phyloP scores from a whole-genome alignment of 2,329 filamentous ascomycete species.

The Coleophoma crateriformis region DNA sequence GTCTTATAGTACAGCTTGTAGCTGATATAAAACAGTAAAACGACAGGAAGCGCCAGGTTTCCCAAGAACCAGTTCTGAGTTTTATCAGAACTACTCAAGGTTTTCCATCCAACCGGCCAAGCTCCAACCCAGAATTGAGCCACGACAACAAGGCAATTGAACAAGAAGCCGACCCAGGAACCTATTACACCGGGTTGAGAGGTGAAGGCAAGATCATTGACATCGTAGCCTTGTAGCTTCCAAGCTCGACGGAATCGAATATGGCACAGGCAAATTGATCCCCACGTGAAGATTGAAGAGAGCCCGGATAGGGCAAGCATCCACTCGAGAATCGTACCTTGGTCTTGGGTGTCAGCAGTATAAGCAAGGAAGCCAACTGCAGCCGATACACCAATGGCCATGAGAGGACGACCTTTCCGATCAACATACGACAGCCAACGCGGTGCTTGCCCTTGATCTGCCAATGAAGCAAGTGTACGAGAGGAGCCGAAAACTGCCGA shows the following conservation, averaged over 20 bases:
- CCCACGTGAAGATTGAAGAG: conserved; percentile 74
- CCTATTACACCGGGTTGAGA: conserved; percentile 75
- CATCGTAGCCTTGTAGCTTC: conserved; percentile 60
- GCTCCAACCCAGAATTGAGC: conserved; percentile 88
- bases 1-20: conserved; percentile 77
- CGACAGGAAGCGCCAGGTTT: conserved; percentile 66
- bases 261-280: conserved; percentile 81
- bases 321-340: conserved; percentile 68
- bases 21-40: conserved; percentile 59
- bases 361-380: conserved; percentile 70
- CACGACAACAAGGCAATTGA: conserved; percentile 71
- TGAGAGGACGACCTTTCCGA: conserved; percentile 72
- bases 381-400: conserved; percentile 65
- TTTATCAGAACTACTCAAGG: conserved; percentile 37
- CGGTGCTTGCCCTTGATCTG: conserved; percentile 82
- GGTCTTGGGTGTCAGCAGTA: conserved; percentile 55
- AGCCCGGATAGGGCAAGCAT: conserved; percentile 70
- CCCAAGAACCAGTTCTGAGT: conserved; percentile 67
- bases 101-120: conserved; percentile 60
- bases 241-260: conserved; percentile 88
- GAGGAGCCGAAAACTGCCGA: conserved; percentile 89
- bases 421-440: conserved; percentile 75
- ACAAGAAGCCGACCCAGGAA: conserved; percentile 71
- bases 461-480: conserved; percentile 81
- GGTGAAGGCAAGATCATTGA: conserved; percentile 74